Evolutionary conservation across 1,284 basidiomycete genomes (phyloP).

Genomic region (Naganishia cerealis): DNA sequence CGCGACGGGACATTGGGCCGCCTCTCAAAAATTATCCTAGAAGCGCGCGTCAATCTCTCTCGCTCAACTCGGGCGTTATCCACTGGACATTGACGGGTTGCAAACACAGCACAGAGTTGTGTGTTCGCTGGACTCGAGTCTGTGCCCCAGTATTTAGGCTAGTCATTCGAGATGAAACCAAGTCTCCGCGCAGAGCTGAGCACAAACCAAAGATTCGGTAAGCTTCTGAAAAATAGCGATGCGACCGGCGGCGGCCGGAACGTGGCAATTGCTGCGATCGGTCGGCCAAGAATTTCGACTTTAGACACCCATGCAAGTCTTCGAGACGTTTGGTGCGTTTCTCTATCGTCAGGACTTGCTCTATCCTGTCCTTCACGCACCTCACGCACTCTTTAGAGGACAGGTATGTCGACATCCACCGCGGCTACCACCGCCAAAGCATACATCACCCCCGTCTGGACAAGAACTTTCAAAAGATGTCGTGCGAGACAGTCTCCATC

Average conservation of each 20-base stretch:
- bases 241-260: not conserved
- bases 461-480: not conserved
- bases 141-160: no score
- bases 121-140: no score
- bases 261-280: constrained; percentile 4
- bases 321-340: not conserved
- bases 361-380: not conserved
- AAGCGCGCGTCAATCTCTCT: no score
- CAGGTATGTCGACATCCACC: not conserved
- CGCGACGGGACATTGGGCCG: no score
- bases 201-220: no score
- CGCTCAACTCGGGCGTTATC: no score
- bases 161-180: no score
- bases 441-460: not conserved
- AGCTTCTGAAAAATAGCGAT: not conserved
- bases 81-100: no score
- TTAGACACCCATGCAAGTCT: not conserved
- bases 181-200: no score
- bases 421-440: not conserved
- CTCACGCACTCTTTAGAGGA: not conserved
- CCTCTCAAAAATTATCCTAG: no score
- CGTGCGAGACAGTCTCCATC: not conserved
- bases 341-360: not conserved
- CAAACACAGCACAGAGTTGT: no score
- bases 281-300: constrained; percentile 2